Evolutionary conservation across 2,329 filamentous ascomycete genomes (phyloP), one percentile per base, ranked within the genome.

Genomic region (Phaeosphaeria sp.): DNA sequence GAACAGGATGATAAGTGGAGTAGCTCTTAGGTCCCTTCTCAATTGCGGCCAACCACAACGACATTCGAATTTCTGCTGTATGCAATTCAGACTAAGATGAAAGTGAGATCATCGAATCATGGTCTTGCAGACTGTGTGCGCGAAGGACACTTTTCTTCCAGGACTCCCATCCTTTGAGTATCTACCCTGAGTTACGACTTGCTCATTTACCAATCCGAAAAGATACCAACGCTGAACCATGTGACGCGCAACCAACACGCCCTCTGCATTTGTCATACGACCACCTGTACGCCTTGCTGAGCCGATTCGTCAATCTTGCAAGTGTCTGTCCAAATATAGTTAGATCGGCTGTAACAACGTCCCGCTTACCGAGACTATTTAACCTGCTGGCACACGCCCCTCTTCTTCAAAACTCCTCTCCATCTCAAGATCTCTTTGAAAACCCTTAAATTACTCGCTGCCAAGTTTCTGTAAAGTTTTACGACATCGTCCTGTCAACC

Each of bases 271-370:
- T 7, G 30, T 36, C 30, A 36, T 6, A 6, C 5, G 30, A 36
- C 30, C 8, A 7, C 22, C 25, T 47, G 22, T 22, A 44, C 20
- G 18, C 11, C 20, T 21, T 22, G 30, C 27, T 22, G 30, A 18
- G 8, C 30, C 30, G 6, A 36, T 36, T 36, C 30, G 30, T 13
- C 30, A 7, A 36, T 36, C 30, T 27, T 21, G 20, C 57, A 46
- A 56, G 50, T 51, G n/a, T 55, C 43, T 55, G 51, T 21, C 61
- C 56, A 0, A 53, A 49, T n/a, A 33, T 15, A 57, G 59, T 36
- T 61, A 57, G 56, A 17, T 20, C 27, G 21, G 25, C 17, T 17
- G 20, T 18, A 18, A 13, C n/a, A 44, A 44, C 17, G 18, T 27
- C 49, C 43, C 30, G 30, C 30, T 36, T 13, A 40, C 40, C 33